phyloP scores from a whole-genome alignment of 805 yeast genomes.

The Monosporozyma solicola region DNA sequence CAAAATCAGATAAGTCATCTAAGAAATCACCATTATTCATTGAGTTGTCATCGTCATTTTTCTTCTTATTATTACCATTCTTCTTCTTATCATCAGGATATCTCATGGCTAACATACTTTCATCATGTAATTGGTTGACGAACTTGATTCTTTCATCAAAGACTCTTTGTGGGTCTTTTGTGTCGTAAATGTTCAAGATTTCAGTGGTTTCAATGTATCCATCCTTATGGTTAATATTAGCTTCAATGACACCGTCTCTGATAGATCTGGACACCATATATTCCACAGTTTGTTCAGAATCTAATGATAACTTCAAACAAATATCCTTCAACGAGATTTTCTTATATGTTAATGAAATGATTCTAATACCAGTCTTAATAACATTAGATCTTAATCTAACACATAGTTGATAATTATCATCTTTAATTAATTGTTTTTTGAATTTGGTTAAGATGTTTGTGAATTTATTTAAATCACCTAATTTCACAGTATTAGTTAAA shows the following conservation, averaged over 20 bases:
- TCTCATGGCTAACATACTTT: constrained; percentile 89
- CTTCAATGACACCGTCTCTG: constrained; percentile 95
- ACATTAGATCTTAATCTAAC: constrained; percentile 91
- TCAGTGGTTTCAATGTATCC: constrained; percentile 92
- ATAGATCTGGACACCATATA: constrained; percentile 95
- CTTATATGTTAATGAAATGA: constrained; percentile 83
- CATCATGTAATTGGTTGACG: constrained; percentile 83
- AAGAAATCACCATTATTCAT: constrained; percentile 17
- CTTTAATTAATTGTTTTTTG: constrained; percentile 54
- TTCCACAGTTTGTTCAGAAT: constrained; percentile 92
- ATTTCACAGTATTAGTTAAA: constrained; percentile 83
- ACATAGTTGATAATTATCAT: constrained; percentile 76
- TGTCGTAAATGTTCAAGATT: constrained; percentile 75
- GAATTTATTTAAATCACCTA: constrained; percentile 81
- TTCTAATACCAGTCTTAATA: constrained; percentile 93
- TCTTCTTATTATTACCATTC: constrained; percentile 8
- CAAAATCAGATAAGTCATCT: constrained; percentile 28
- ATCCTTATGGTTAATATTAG: constrained; percentile 78
- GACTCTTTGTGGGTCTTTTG: constrained; percentile 75
- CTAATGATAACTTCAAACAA: constrained; percentile 84
- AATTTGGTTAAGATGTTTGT: constrained; percentile 58
- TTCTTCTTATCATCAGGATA: constrained; percentile 47
- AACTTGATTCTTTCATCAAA: constrained; percentile 91
- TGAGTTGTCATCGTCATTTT: constrained; percentile 14
- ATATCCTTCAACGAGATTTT: constrained; percentile 87